A percentile compares a stretch with the other conserved stretches of the same genome.
Conservation (phyloP, 352 stramenopile species). For the Blastocystis sp. region DNA sequence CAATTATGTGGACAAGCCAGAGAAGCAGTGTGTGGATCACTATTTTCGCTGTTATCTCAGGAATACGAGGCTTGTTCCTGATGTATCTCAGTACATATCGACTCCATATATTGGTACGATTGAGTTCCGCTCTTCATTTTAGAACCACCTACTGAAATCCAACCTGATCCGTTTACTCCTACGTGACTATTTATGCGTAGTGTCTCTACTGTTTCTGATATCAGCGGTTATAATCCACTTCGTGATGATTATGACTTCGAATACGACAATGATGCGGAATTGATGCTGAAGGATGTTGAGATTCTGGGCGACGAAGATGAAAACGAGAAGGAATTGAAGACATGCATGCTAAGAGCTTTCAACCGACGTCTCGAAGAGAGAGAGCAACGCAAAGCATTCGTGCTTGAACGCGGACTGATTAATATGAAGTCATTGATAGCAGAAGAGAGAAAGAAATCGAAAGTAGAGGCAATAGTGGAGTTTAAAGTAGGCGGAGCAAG, state of each 20-base stretch:
- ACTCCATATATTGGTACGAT: slow-evolving; percentile 20
- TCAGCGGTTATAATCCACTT: slow-evolving; percentile 88
- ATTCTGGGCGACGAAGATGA: slow-evolving; percentile 76
- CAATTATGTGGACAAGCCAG: slow-evolving; percentile 75
- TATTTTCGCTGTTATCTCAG: slow-evolving; percentile 76
- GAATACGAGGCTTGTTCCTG: slow-evolving; percentile 42
- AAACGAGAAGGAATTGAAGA: slow-evolving; percentile 84
- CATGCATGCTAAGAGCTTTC: slow-evolving; percentile 90
- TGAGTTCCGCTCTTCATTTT: not conserved
- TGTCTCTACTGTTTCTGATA: slow-evolving; percentile 62
- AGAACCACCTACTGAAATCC: not conserved
- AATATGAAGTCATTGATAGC: slow-evolving; percentile 88
- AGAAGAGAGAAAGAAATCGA: slow-evolving; percentile 77
- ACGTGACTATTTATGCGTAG: too few species aligned
- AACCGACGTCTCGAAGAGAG: slow-evolving; percentile 82
- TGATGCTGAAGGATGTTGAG: slow-evolving; percentile 90
- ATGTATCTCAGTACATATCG: not conserved
- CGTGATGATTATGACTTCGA: slow-evolving; percentile 93
- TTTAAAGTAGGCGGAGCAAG: slow-evolving; percentile 81
- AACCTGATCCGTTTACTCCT: not conserved
- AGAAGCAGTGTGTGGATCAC: slow-evolving; percentile 79
- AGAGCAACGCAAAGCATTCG: slow-evolving; percentile 81
- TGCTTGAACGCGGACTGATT: slow-evolving; percentile 78
- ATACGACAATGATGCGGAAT: slow-evolving; percentile 91
- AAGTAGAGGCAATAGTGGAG: slow-evolving; percentile 75